These are phyloP conservation scores for Fraxinus floribunda DNA, from an alignment of 305 asterid species.

Conservation along the genomic window DNA sequence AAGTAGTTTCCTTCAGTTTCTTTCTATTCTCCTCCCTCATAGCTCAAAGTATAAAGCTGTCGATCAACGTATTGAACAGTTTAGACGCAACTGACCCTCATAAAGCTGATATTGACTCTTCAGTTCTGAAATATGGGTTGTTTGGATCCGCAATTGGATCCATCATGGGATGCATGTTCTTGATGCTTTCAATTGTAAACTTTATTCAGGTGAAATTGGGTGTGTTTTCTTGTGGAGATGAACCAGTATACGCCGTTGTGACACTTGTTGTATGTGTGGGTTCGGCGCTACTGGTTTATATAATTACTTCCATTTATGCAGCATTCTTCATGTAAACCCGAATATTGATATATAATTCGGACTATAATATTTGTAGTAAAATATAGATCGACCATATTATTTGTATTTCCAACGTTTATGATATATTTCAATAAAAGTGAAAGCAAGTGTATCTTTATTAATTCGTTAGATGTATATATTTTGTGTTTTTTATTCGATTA, in stretches of 20 bases:
- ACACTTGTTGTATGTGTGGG: constrained; percentile 8
- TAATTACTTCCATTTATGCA: constrained; percentile 12
- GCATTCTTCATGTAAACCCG: neutral
- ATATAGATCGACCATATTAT: no score
- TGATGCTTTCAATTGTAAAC: constrained; percentile 34
- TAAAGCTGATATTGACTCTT: constrained; percentile 39
- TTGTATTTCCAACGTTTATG: no score
- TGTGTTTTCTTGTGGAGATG: constrained; percentile 31
- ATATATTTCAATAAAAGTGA: no score
- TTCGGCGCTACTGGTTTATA: constrained; percentile 17
- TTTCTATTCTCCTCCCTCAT: constrained; percentile 34
- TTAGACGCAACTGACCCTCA: constrained; percentile 41
- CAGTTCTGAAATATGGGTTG: constrained; percentile 33
- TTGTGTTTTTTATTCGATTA: no score
- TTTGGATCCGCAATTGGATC: constrained; percentile 36
- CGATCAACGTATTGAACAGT: constrained; percentile 41
- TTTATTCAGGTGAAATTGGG: constrained; percentile 37
- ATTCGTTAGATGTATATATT: no score
- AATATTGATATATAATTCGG: no score
- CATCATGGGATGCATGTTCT: constrained; percentile 33
- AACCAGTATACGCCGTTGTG: neutral
- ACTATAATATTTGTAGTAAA: no score
- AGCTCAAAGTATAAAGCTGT: constrained; percentile 42
- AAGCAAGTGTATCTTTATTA: no score
- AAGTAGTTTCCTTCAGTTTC: constrained; percentile 33